These are phyloP conservation scores for Syzygium malaccense DNA, from an alignment of 441 rosid genomes.

Conservation along the genomic window DNA sequence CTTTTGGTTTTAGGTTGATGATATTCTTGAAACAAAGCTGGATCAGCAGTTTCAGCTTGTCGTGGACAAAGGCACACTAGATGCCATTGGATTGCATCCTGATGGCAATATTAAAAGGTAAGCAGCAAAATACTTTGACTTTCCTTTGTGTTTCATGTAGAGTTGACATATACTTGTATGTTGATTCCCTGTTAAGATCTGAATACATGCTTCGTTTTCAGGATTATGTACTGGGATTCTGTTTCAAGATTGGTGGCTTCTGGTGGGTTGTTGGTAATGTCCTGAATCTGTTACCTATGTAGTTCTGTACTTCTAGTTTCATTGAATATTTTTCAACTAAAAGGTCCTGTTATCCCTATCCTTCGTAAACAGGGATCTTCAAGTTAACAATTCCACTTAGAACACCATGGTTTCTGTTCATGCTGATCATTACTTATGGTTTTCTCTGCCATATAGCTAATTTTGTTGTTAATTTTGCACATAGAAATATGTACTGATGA, in stretches of 20 bases:
- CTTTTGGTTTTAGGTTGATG: slow-evolving; percentile 59
- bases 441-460: background rate
- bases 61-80: slow-evolving; percentile 94
- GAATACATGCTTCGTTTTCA: slow-evolving; percentile 11
- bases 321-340: background rate
- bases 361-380: background rate
- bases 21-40: slow-evolving; percentile 73
- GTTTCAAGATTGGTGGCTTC: slow-evolving; percentile 72
- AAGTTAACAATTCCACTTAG: background rate
- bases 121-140: background rate
- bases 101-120: slow-evolving; percentile 88
- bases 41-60: slow-evolving; percentile 64
- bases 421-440: background rate
- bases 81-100: slow-evolving; percentile 95
- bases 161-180: background rate
- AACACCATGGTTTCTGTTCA: background rate
- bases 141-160: background rate
- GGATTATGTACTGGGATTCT: slow-evolving; percentile 88
- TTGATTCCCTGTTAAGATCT: background rate
- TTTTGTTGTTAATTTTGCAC: background rate
- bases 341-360: background rate
- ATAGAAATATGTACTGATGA: background rate
- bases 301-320: background rate
- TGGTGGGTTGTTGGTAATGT: slow-evolving; percentile 72
- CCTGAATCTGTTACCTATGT: background rate